phyloP scores from a whole-genome alignment of 371 early-diverging fungal genomes.

The Choanephora cucurbitarum region DNA sequence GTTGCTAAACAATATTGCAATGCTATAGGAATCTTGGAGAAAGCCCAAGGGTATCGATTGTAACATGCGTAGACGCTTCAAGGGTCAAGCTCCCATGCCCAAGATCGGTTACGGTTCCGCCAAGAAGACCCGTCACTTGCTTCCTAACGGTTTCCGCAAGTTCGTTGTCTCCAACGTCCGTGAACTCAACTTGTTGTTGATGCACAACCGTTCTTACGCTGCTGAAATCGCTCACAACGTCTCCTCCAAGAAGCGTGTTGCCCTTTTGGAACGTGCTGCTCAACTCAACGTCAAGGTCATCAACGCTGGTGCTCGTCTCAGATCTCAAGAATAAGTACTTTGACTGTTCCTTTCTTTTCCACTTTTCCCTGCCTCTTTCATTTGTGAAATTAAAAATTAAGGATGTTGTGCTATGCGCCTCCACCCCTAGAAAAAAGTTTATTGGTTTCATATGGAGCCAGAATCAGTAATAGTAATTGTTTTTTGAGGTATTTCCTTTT shows the following conservation, averaged over 20 bases:
- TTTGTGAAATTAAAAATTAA: background rate
- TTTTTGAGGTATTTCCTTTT: slow-evolving; percentile 41
- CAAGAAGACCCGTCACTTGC: slow-evolving; percentile 93
- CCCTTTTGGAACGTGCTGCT: slow-evolving; percentile 96
- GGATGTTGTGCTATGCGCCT: background rate
- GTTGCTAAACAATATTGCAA: background rate
- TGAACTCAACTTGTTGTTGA: slow-evolving; percentile 97
- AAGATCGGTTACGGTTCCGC: slow-evolving; percentile 99
- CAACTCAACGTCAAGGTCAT: slow-evolving; percentile 97
- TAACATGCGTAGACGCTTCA: slow-evolving; percentile 92
- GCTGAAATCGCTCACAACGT: slow-evolving; percentile 99
- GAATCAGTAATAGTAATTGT: slow-evolving; percentile 43
- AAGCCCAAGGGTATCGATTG: slow-evolving; percentile 99
- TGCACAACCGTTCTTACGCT: slow-evolving; percentile 99
- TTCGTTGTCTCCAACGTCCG: slow-evolving; percentile 93
- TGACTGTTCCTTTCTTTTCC: background rate
- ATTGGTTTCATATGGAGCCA: slow-evolving; percentile 27
- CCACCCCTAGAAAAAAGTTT: slow-evolving; percentile 1
- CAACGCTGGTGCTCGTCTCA: slow-evolving; percentile 96
- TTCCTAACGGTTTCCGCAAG: slow-evolving; percentile 99
- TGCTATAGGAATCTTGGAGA: slow-evolving; percentile 94
- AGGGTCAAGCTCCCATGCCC: slow-evolving; percentile 98
- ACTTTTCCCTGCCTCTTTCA: slow-evolving; percentile 2
- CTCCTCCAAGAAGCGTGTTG: slow-evolving; percentile 96
- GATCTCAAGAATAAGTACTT: slow-evolving; percentile 79